These are phyloP conservation scores for Yamadazyma philogaea DNA, from an alignment of 805 yeast species.

Conservation along the genomic window DNA sequence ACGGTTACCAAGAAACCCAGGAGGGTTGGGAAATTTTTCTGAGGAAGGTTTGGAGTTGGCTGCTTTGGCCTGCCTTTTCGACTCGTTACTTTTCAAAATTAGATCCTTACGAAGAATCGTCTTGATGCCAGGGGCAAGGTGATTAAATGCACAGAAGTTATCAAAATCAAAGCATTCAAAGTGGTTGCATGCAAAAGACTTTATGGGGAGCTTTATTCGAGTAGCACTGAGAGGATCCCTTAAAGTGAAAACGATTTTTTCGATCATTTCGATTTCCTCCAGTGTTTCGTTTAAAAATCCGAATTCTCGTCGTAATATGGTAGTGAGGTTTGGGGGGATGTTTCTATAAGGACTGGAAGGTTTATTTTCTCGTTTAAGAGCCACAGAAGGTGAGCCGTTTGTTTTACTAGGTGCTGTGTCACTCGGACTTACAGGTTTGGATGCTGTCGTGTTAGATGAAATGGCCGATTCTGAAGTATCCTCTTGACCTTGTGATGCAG, in stretches of 20 bases:
- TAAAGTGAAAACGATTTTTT: conserved; percentile 35
- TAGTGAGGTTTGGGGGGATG: conserved; percentile 13
- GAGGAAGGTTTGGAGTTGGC: background rate
- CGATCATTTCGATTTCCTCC: conserved; percentile 27
- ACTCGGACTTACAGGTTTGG: too few relatives aligned
- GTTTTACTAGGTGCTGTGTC: background rate
- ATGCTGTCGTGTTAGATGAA: too few relatives aligned
- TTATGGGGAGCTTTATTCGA: conserved; percentile 38
- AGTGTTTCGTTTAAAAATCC: conserved; percentile 11
- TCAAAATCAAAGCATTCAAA: conserved; percentile 46
- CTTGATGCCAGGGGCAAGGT: conserved; percentile 27
- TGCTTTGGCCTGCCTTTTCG: conserved; percentile 11
- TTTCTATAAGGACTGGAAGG: conserved; percentile 9
- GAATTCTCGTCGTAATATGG: conserved; percentile 12
- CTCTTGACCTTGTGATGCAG: too few relatives aligned
- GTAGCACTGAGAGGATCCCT: conserved; percentile 41
- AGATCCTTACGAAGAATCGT: conserved; percentile 24
- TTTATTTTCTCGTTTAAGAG: background rate
- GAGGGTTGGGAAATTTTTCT: background rate
- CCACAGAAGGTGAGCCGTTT: background rate
- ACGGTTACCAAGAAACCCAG: background rate
- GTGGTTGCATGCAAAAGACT: conserved; percentile 35
- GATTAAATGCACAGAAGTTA: conserved; percentile 38
- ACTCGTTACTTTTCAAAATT: conserved; percentile 16
- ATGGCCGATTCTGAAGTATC: too few relatives aligned